phyloP scores from a whole-genome alignment of 2,329 filamentous ascomycete species.

The Calonectria henricotiae region DNA sequence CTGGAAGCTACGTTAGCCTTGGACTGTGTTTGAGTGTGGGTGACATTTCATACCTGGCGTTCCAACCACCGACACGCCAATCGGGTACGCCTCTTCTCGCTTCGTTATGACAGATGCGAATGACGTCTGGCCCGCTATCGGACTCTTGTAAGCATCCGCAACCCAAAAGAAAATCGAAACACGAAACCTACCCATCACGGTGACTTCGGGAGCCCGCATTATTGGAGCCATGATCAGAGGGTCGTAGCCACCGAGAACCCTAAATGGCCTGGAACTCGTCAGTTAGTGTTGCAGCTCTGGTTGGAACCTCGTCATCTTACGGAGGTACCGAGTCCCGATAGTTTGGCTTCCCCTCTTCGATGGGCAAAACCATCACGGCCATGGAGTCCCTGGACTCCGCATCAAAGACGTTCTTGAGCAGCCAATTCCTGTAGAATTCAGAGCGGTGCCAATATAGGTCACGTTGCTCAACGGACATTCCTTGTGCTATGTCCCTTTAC shows the following conservation, averaged over 20 bases:
- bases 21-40: too few species aligned
- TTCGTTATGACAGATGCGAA: not conserved
- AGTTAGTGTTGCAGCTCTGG: not conserved
- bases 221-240: not conserved
- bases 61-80: not conserved
- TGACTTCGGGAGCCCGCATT: not conserved
- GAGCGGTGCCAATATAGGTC: not conserved
- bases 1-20: not conserved
- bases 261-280: not conserved
- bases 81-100: conserved; percentile 3
- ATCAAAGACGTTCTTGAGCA: not conserved
- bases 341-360: not conserved
- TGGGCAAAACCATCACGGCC: not conserved
- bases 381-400: not conserved
- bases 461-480: not conserved
- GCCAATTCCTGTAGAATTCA: not conserved
- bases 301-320: not conserved
- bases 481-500: not conserved
- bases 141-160: not conserved
- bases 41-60: not conserved
- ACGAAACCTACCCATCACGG: not conserved
- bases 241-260: not conserved
- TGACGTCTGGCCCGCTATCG: not conserved
- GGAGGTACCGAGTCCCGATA: not conserved
- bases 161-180: not conserved